These are phyloP conservation scores for Silene latifolia DNA, from an alignment of 148 eudicot species.

Conservation along the genomic window DNA sequence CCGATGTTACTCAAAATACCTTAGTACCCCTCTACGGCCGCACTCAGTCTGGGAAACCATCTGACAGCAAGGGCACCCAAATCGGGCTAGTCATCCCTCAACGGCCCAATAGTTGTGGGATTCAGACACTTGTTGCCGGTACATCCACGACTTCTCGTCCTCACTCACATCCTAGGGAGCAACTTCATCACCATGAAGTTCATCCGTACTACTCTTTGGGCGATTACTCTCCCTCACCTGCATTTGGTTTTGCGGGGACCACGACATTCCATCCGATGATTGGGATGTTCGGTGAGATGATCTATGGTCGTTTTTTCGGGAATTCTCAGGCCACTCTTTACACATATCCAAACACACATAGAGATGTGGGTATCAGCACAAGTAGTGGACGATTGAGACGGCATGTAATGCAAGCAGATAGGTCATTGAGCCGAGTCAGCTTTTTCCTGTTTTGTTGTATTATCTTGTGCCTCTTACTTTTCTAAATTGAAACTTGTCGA, in stretches of 20 bases:
- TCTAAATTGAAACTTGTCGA: conserved; percentile 21
- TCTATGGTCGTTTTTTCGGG: conserved; percentile 55
- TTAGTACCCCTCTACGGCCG: conserved; percentile 78
- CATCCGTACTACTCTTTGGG: conserved; percentile 15
- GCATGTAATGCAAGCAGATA: conserved; percentile 47
- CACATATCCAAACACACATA: conserved; percentile 42
- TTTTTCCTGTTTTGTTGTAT: conserved; percentile 57
- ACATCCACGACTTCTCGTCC: conserved; percentile 20
- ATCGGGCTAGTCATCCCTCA: conserved; percentile 40
- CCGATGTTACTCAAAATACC: conserved; percentile 44
- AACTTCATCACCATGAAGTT: conserved; percentile 20
- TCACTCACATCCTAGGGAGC: conserved; percentile 29
- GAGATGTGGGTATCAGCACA: conserved; percentile 18
- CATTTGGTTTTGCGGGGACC: conserved; percentile 36
- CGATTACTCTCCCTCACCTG: conserved; percentile 18
- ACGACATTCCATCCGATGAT: conserved; percentile 35
- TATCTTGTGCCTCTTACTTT: conserved; percentile 54
- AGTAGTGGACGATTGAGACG: conserved; percentile 45
- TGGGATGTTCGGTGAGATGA: conserved; percentile 72
- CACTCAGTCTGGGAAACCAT: conserved; percentile 33
- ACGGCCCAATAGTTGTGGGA: conserved; percentile 47
- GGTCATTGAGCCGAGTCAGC: conserved; percentile 54
- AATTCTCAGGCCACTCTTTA: conserved; percentile 39
- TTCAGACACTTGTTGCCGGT: conserved; percentile 18
- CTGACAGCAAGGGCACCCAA: conserved; percentile 23